Evolutionary conservation across 208 protist genomes (phyloP), one percentile per base, ranked within the genome.

Genomic region (Porcisia deanei): DNA sequence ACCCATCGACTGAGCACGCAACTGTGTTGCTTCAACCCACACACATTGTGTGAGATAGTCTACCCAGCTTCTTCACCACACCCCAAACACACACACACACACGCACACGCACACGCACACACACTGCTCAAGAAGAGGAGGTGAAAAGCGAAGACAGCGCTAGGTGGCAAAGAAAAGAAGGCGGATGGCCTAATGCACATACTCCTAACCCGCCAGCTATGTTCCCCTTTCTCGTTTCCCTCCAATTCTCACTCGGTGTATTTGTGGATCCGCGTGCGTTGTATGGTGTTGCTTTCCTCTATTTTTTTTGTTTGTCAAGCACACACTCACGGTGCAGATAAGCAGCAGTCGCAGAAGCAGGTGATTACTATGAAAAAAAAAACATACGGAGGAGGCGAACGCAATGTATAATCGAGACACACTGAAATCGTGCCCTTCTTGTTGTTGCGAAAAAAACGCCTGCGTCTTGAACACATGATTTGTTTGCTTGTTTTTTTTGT

Each of bases 321-420:
- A 25, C 37, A 45, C 34, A 52, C 12, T 30, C 61, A 9, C 63
- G n/a, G 34, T 58, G 66, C 47, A 18, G 49, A 4, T 22, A 67
- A 14, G 10, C 63, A 67, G 63, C 39, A 67, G 63, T 25, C 30
- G 3, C 63, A 67, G 63, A 20, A 67, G 22, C 41, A 67, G 63
- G 47, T 30, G 22, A 20, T 52, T 52, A 52, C 10, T 52, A 7
- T 5, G 47, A 52, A 52, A 52, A 52, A 52, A 52, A 52, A 52
- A 14, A 20, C 22, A 52, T n/a, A 67, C 41, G 20, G 41, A 22
- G 41, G 8, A 43, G 30, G 8, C 10, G 34, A 37, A n/a, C 37
- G 9, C 22, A 37, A 37, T 30, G 63, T 20, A 30, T 30, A 34
- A 20, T 30, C 3, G 25, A 34, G 22, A 67, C 10, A 34, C 39